Conservation (phyloP, 2,329 filamentous ascomycete genomes). For the Epichloe sylvatica region DNA sequence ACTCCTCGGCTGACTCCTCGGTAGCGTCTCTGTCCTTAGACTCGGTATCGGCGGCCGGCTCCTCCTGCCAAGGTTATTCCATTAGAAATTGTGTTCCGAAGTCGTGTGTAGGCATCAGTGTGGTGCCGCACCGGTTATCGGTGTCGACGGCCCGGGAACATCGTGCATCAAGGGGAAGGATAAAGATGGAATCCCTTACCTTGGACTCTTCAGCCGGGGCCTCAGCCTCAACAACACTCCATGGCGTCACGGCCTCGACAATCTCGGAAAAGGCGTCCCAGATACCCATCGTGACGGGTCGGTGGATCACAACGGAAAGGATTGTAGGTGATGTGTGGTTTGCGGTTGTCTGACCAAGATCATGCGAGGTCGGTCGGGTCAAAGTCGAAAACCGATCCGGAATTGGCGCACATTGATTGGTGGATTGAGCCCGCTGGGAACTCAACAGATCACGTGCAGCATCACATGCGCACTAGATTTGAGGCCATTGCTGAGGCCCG, state of each 20-base stretch:
- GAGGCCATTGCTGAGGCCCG: too few relatives aligned
- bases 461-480: conserved; percentile 11
- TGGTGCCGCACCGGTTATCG: background rate
- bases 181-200: conserved; percentile 23
- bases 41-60: conserved; percentile 33
- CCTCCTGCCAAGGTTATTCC: conserved; percentile 15
- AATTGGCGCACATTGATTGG: conserved; percentile 39
- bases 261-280: conserved; percentile 52
- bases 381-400: conserved; percentile 31
- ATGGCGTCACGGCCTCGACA: conserved; percentile 50
- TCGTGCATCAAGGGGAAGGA: background rate
- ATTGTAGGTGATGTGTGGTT: conserved; percentile 19
- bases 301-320: conserved; percentile 27
- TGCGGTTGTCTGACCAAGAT: conserved; percentile 17
- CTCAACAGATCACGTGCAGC: conserved; percentile 3
- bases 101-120: background rate
- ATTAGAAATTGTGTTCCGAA: background rate
- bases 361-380: conserved; percentile 24
- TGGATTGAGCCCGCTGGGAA: background rate
- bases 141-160: background rate
- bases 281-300: conserved; percentile 45
- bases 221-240: conserved; percentile 51
- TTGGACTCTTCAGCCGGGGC: conserved; percentile 52
- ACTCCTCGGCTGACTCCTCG: conserved; percentile 12
- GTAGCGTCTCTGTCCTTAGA: conserved; percentile 30